phyloP scores from a whole-genome alignment of 2,329 filamentous ascomycete species.

The Elsinoe arachidis region DNA sequence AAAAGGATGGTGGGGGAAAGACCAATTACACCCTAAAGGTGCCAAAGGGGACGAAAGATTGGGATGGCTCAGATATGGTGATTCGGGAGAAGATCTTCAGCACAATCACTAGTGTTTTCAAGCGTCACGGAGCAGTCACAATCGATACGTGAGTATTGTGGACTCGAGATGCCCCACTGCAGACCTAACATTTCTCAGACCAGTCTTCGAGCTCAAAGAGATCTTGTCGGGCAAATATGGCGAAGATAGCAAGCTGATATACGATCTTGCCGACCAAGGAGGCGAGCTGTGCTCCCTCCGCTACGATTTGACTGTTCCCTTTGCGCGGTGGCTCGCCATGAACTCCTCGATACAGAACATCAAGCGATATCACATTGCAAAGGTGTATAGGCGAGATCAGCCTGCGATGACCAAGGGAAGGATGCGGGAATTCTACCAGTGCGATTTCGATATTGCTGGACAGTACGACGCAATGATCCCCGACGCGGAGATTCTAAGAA shows the following conservation, averaged over 20 bases:
- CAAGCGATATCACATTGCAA: conserved; percentile 92
- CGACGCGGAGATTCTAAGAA: conserved; percentile 79
- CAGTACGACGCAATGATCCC: conserved; percentile 83
- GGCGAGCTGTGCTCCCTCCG: conserved; percentile 76
- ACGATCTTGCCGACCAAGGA: conserved; percentile 79
- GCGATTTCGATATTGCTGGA: conserved; percentile 92
- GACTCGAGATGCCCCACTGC: neutral
- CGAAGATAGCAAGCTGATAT: conserved; percentile 87
- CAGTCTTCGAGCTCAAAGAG: conserved; percentile 78
- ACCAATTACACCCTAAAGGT: conserved; percentile 62
- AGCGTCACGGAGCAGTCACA: conserved; percentile 70
- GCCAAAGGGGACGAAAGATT: conserved; percentile 86
- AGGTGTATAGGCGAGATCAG: conserved; percentile 76
- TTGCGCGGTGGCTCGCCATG: conserved; percentile 89
- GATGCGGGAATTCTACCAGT: conserved; percentile 95
- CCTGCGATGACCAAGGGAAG: conserved; percentile 83
- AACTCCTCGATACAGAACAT: conserved; percentile 73
- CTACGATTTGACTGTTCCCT: conserved; percentile 82
- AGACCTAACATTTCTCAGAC: conserved; percentile 26
- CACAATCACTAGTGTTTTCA: conserved; percentile 70
- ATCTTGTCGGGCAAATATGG: conserved; percentile 86
- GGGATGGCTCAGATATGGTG: conserved; percentile 68
- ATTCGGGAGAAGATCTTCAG: conserved; percentile 72
- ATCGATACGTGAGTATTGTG: conserved; percentile 56
- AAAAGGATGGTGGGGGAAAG: conserved; percentile 33